phyloP scores from a whole-genome alignment of 371 early-diverging fungal species.

The Rhizopus sp. region DNA sequence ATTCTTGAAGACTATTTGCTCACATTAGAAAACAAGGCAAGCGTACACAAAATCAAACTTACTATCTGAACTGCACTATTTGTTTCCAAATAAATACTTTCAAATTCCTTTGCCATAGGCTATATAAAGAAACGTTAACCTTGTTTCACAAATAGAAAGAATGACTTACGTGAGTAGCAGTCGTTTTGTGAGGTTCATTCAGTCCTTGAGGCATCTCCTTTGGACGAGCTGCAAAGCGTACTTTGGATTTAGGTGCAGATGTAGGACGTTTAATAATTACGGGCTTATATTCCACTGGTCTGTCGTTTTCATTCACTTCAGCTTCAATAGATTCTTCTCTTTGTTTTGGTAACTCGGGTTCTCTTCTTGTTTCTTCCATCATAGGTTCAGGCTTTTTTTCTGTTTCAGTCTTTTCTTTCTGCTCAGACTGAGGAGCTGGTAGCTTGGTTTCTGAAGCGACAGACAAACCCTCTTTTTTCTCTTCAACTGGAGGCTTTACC shows the following conservation, averaged over 20 bases:
- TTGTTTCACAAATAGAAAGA: not conserved
- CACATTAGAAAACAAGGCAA: not conserved
- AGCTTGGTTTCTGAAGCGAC: too few relatives aligned
- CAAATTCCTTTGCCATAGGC: not conserved
- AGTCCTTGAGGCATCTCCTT: not conserved
- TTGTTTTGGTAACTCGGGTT: too few relatives aligned
- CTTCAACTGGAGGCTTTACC: too few relatives aligned
- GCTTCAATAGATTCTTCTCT: too few relatives aligned
- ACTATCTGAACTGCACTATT: not conserved
- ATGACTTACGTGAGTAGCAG: not conserved
- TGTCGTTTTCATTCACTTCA: too few relatives aligned
- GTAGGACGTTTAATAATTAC: not conserved
- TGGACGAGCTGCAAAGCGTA: not conserved
- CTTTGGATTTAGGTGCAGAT: not conserved
- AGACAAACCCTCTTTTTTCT: too few relatives aligned
- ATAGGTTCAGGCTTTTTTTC: too few relatives aligned
- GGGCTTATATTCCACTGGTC: too few relatives aligned
- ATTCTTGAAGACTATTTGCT: not conserved
- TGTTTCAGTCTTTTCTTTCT: too few relatives aligned
- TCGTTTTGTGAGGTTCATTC: not conserved
- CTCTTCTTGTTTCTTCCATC: too few relatives aligned
- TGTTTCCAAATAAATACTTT: not conserved
- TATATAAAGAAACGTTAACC: not conserved
- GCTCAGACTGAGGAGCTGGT: too few relatives aligned
- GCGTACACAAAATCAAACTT: not conserved